phyloP scores from a whole-genome alignment of 2,329 filamentous ascomycete species.

The Sclerotiophoma versabilis region DNA sequence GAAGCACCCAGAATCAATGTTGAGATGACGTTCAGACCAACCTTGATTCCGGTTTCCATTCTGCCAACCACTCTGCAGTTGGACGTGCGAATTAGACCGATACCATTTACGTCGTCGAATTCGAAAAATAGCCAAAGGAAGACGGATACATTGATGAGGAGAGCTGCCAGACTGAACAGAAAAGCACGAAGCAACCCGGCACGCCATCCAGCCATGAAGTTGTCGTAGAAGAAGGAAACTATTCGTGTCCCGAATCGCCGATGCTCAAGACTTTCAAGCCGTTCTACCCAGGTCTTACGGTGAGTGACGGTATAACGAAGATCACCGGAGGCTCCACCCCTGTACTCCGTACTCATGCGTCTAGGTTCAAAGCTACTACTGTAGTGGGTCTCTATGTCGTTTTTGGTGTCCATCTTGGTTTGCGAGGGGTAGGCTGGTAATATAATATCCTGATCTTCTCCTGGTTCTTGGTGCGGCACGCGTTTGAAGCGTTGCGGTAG shows the following conservation, averaged over 20 bases:
- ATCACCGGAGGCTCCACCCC: background rate
- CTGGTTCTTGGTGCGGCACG: slow-evolving; percentile 10
- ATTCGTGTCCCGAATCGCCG: slow-evolving; percentile 12
- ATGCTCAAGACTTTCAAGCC: slow-evolving; percentile 10
- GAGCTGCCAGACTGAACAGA: slow-evolving; percentile 16
- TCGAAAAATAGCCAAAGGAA: slow-evolving; percentile 18
- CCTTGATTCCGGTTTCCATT: slow-evolving; percentile 46
- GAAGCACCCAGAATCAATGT: slow-evolving; percentile 28
- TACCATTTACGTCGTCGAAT: background rate
- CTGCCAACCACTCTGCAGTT: slow-evolving; percentile 23
- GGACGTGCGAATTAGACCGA: slow-evolving; percentile 21
- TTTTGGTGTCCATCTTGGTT: background rate
- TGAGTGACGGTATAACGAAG: background rate
- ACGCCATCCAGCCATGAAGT: slow-evolving; percentile 23
- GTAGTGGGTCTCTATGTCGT: background rate
- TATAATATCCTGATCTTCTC: slow-evolving; percentile 11
- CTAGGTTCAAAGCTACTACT: background rate
- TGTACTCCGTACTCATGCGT: slow-evolving; percentile 1
- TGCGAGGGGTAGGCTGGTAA: slow-evolving; percentile 9
- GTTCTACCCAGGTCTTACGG: slow-evolving; percentile 17
- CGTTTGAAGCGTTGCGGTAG: slow-evolving; percentile 14
- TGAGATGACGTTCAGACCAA: slow-evolving; percentile 56
- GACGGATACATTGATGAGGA: slow-evolving; percentile 18
- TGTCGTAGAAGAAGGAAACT: slow-evolving; percentile 15
- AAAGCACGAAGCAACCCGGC: slow-evolving; percentile 25